Percentiles rank a stretch among this genome's conserved stretches.
Conservation (phyloP, 805 yeast species). For the Saccharomycopsis vini region DNA sequence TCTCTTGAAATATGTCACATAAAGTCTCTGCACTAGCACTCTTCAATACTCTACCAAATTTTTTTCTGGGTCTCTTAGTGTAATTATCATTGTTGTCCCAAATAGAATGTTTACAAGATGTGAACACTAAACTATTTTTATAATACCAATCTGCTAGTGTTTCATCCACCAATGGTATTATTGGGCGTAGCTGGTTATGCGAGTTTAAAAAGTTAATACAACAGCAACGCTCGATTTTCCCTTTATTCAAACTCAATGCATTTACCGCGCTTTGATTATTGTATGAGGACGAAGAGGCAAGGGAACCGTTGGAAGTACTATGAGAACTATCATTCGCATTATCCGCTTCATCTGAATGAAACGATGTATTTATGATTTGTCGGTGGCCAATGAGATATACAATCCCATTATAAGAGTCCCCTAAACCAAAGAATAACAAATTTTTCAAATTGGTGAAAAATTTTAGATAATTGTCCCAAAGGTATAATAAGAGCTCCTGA, state of each 20-base stretch:
- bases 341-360: constrained; percentile 6
- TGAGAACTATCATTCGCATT: not conserved
- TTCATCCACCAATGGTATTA: constrained; percentile 85
- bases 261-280: not conserved
- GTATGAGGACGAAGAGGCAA: too few relatives aligned
- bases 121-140: constrained; percentile 74
- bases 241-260: constrained; percentile 10
- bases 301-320: not conserved
- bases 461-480: constrained; percentile 88
- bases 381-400: constrained; percentile 86
- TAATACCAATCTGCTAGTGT: constrained; percentile 87
- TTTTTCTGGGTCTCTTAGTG: constrained; percentile 72
- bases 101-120: constrained; percentile 64
- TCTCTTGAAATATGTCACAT: constrained; percentile 67
- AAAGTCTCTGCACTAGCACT: constrained; percentile 61
- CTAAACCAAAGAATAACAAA: constrained; percentile 75
- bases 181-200: constrained; percentile 41
- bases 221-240: constrained; percentile 16
- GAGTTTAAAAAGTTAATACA: constrained; percentile 16
- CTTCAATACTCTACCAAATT: constrained; percentile 81
- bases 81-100: constrained; percentile 55
- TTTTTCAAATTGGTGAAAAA: constrained; percentile 59
- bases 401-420: constrained; percentile 80
- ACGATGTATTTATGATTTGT: constrained; percentile 15
- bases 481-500: constrained; percentile 66